phyloP scores from a whole-genome alignment of 805 yeast species.

The Metschnikowia aberdeeniae region DNA sequence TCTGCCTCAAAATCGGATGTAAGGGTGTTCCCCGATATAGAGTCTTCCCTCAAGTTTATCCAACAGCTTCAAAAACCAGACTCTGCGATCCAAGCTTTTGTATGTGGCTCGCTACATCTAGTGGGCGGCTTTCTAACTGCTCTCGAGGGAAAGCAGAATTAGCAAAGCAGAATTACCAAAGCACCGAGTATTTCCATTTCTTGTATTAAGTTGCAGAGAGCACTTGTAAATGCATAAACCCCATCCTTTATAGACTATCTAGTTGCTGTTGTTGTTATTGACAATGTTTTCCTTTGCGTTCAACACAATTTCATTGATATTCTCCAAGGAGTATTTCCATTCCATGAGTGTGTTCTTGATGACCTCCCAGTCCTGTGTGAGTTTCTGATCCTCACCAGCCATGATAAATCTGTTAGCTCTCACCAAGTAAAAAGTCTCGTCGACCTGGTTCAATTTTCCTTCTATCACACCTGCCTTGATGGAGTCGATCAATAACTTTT shows the following conservation, averaged over 20 bases:
- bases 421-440: constrained; percentile 36
- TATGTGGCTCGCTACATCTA: constrained; percentile 88
- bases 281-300: constrained; percentile 42
- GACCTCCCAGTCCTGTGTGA: constrained; percentile 32
- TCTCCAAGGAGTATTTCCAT: constrained; percentile 39
- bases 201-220: constrained; percentile 1
- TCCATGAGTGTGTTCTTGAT: constrained; percentile 32
- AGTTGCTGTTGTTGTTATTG: constrained; percentile 19
- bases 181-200: neutral
- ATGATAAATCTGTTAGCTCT: constrained; percentile 39
- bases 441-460: constrained; percentile 44
- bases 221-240: constrained; percentile 2
- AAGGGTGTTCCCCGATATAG: constrained; percentile 68
- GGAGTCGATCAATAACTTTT: constrained; percentile 37
- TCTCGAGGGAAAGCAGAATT: constrained; percentile 48
- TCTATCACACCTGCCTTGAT: constrained; percentile 43
- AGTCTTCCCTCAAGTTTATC: constrained; percentile 59
- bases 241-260: constrained; percentile 5
- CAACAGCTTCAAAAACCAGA: constrained; percentile 38
- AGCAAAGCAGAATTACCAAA: constrained; percentile 17
- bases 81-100: constrained; percentile 64
- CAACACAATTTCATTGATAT: constrained; percentile 39
- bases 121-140: constrained; percentile 94
- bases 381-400: constrained; percentile 32
- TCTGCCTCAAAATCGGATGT: constrained; percentile 26